These are phyloP conservation scores for Globisporangium alternatum DNA, from an alignment of 352 stramenopile genomes.

Conservation along the genomic window DNA sequence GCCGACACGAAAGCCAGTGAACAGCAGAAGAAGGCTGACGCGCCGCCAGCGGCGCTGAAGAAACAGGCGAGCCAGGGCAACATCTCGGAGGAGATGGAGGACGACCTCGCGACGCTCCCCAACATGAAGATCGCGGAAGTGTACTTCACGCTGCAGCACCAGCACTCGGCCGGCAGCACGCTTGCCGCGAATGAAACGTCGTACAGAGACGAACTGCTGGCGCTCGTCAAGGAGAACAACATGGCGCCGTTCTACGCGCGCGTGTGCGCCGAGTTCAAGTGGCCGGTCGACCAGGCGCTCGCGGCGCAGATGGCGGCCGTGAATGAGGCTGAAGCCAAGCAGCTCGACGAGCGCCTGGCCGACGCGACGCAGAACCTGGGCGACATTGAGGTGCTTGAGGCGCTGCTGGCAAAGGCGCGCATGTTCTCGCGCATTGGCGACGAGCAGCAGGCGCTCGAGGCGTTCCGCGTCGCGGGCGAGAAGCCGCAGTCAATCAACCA, in stretches of 20 bases:
- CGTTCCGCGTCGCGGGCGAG: conserved; percentile 89
- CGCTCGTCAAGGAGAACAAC: conserved; percentile 55
- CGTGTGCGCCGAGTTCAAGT: conserved; percentile 69
- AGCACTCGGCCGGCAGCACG: conserved; percentile 38
- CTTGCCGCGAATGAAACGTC: conserved; percentile 31
- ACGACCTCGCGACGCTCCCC: conserved; percentile 70
- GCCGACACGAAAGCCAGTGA: background rate
- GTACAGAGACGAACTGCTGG: conserved; percentile 53
- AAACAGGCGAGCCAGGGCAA: conserved; percentile 79
- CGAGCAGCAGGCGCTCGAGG: conserved; percentile 88
- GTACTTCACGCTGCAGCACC: conserved; percentile 78
- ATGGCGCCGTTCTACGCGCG: conserved; percentile 83
- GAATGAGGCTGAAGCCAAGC: conserved; percentile 70
- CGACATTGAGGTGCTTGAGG: conserved; percentile 98
- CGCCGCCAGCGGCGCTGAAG: conserved; percentile 27
- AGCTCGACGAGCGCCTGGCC: conserved; percentile 83
- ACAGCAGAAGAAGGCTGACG: conserved; percentile 6
- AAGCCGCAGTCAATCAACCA: conserved; percentile 97
- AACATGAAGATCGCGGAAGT: conserved; percentile 76
- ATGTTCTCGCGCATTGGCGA: conserved; percentile 94
- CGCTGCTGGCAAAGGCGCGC: conserved; percentile 90
- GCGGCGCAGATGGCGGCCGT: conserved; percentile 49
- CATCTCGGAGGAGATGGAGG: conserved; percentile 87
- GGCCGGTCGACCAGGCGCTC: conserved; percentile 55
- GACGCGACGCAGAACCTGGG: conserved; percentile 96